Percentiles rank a stretch among this genome's conserved stretches.
Conservation (phyloP, 768 basidiomycete genomes). For the Tulasnella sp. region DNA sequence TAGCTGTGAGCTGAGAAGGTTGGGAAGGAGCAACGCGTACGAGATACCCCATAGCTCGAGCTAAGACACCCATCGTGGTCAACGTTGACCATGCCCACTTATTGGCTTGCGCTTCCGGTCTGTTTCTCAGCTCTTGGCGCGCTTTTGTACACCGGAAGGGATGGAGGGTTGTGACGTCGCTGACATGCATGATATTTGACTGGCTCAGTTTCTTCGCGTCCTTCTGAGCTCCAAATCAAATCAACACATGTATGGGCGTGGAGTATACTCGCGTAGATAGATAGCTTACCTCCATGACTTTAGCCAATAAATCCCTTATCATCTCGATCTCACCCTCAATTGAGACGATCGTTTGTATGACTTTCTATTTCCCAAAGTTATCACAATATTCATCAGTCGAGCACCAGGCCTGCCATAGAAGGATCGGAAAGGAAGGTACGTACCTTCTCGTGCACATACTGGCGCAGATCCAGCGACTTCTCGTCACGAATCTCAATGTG, state of each 20-base stretch:
- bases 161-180: constrained; percentile 55
- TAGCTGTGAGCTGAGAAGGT: neutral
- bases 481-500: constrained; percentile 92
- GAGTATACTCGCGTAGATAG: constrained; percentile 2
- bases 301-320: constrained; percentile 55
- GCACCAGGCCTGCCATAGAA: neutral
- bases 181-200: constrained; percentile 36
- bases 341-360: constrained; percentile 65
- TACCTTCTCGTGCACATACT: constrained; percentile 84
- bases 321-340: constrained; percentile 57
- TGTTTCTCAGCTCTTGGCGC: constrained; percentile 26
- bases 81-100: constrained; percentile 43
- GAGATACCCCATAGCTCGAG: constrained; percentile 79
- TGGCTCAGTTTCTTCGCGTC: constrained; percentile 30
- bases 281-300: constrained; percentile 54
- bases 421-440: constrained; percentile 12
- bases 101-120: constrained; percentile 25
- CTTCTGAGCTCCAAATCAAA: constrained; percentile 24
- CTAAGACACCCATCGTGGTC: constrained; percentile 45
- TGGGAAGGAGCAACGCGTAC: constrained; percentile 33
- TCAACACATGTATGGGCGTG: constrained; percentile 9
- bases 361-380: constrained; percentile 35
- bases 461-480: constrained; percentile 71
- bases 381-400: neutral
- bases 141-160: constrained; percentile 46